phyloP scores from a whole-genome alignment of 2,329 filamentous ascomycete genomes.

The Ophiostoma australiae region DNA sequence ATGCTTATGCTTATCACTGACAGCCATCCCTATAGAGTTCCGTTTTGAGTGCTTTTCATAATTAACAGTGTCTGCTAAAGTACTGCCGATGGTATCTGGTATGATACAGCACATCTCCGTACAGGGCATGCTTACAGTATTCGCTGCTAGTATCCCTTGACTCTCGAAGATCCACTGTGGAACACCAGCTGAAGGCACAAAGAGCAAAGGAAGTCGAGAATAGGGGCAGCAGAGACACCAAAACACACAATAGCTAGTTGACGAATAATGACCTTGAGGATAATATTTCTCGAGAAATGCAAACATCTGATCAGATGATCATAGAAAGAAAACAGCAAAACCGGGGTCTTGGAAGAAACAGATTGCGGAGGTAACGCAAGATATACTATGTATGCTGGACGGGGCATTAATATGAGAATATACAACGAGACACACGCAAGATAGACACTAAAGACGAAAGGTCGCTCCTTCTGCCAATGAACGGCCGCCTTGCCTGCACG shows the following conservation, averaged over 20 bases:
- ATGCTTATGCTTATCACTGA: neutral
- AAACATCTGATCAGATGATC: neutral
- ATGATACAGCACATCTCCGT: neutral
- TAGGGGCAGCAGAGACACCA: neutral
- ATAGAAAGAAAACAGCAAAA: neutral
- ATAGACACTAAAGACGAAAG: neutral
- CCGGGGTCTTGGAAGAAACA: neutral
- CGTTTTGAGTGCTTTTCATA: neutral
- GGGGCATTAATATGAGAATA: neutral
- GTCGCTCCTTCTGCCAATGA: conserved; percentile 17
- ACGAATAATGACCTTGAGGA: neutral
- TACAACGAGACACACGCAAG: neutral
- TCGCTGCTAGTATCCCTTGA: neutral
- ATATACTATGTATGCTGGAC: neutral
- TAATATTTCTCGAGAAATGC: neutral
- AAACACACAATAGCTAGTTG: neutral
- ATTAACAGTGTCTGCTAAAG: neutral
- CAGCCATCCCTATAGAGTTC: neutral
- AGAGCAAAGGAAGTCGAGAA: neutral
- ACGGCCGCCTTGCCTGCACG: conserved; percentile 12
- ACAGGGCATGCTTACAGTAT: neutral
- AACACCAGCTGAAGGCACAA: conserved; percentile 2
- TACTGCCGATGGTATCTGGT: neutral
- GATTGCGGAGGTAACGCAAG: neutral
- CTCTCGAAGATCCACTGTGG: neutral